phyloP scores from a whole-genome alignment of 192 early-diverging fungal genomes.

The Spizellomyces sp. region DNA sequence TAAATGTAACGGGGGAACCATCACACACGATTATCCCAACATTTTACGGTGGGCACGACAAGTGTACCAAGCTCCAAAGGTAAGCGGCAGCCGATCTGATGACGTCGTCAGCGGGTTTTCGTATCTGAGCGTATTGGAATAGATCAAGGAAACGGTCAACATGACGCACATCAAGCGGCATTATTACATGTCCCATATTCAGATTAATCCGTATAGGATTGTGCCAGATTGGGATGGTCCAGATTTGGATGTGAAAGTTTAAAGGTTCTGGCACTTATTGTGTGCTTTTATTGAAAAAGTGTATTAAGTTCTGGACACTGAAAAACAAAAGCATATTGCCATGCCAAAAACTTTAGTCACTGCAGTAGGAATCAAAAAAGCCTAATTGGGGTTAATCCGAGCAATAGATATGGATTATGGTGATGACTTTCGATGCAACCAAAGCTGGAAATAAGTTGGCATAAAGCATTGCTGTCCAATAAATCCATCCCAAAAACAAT shows the following conservation, averaged over 20 bases:
- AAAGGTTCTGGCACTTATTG: too few species aligned
- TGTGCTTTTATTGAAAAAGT: too few species aligned
- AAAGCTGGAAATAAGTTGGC: too few species aligned
- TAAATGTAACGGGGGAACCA: constrained; percentile 89
- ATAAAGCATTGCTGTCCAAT: too few species aligned
- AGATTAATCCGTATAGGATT: constrained; percentile 90
- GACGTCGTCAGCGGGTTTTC: constrained; percentile 9
- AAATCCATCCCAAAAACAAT: too few species aligned
- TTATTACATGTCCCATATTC: constrained; percentile 86
- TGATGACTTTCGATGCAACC: too few species aligned
- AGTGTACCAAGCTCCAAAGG: constrained; percentile 79
- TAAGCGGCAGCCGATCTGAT: constrained; percentile 1
- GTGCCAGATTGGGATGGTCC: constrained; percentile 68
- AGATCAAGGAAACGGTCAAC: constrained; percentile 80
- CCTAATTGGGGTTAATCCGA: too few species aligned
- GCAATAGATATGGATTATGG: too few species aligned
- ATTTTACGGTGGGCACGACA: constrained; percentile 81
- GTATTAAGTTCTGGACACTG: too few species aligned
- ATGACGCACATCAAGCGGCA: constrained; percentile 96
- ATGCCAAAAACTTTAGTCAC: too few species aligned
- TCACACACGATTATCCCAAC: constrained; percentile 84
- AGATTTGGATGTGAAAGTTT: constrained; percentile 1
- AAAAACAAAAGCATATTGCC: too few species aligned
- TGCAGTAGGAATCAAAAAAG: too few species aligned
- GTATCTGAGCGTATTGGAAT: not conserved